Conservation (phyloP, 805 yeast species). For the Hanseniaspora thailandica region DNA sequence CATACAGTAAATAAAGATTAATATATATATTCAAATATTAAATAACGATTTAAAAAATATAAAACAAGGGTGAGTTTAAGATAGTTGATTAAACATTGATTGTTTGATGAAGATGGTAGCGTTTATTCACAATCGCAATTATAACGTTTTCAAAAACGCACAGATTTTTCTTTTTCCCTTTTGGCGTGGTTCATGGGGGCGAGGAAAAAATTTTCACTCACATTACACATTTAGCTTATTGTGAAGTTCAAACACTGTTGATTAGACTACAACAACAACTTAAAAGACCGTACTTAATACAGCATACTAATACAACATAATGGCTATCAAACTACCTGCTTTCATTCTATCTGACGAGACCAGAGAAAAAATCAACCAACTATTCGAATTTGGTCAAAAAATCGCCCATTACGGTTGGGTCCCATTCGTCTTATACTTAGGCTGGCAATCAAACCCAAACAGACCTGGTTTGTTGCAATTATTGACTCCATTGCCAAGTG, state of each 20-base stretch:
- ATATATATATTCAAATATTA: constrained; percentile 5
- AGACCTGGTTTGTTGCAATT: constrained; percentile 63
- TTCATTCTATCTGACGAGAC: constrained; percentile 31
- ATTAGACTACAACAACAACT: too few relatives aligned
- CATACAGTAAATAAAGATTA: not conserved
- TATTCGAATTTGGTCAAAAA: constrained; percentile 72
- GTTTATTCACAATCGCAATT: not conserved
- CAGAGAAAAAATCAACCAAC: constrained; percentile 75
- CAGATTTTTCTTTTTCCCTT: too few relatives aligned
- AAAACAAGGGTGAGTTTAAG: too few relatives aligned
- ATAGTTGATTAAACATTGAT: too few relatives aligned
- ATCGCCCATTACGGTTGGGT: constrained; percentile 94
- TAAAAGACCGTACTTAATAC: too few relatives aligned
- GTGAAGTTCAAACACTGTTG: too few relatives aligned
- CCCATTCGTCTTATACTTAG: constrained; percentile 86
- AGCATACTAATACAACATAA: constrained; percentile 15
- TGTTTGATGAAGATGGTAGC: not conserved
- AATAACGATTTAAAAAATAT: not conserved
- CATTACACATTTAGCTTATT: too few relatives aligned
- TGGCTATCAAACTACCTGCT: constrained; percentile 27
- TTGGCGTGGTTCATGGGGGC: too few relatives aligned
- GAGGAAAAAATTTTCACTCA: too few relatives aligned
- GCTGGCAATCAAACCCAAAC: constrained; percentile 69
- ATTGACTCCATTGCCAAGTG: constrained; percentile 31
- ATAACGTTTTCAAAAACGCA: not conserved